These are phyloP conservation scores for Ogataea philodendri DNA, from an alignment of 805 yeast genomes.

Conservation along the genomic window DNA sequence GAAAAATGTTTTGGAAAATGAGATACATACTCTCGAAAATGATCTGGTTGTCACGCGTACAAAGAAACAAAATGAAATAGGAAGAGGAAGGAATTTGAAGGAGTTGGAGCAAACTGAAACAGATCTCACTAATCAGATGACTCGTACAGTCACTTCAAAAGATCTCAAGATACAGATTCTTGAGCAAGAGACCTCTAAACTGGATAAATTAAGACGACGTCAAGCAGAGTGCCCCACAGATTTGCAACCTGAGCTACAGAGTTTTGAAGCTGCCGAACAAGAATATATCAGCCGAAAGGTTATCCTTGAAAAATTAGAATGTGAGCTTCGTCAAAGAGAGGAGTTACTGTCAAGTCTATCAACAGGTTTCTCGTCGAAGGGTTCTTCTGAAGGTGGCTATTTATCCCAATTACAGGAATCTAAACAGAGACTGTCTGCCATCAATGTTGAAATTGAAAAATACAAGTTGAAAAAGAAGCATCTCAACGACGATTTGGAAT, in stretches of 20 bases:
- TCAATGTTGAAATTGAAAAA: slow-evolving; percentile 57
- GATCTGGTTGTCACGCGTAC: slow-evolving; percentile 56
- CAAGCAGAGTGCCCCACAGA: slow-evolving; percentile 22
- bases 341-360: slow-evolving; percentile 78
- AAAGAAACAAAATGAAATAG: slow-evolving; percentile 55
- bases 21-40: slow-evolving; percentile 55
- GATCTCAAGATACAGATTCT: slow-evolving; percentile 58
- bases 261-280: slow-evolving; percentile 41
- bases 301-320: slow-evolving; percentile 45
- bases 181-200: slow-evolving; percentile 49
- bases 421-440: slow-evolving; percentile 52
- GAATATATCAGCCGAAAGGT: slow-evolving; percentile 45
- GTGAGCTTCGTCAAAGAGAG: slow-evolving; percentile 56
- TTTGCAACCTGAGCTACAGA: slow-evolving; percentile 27
- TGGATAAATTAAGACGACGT: slow-evolving; percentile 20
- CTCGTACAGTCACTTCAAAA: slow-evolving; percentile 63
- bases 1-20: slow-evolving; percentile 48
- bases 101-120: slow-evolving; percentile 59
- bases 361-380: slow-evolving; percentile 87
- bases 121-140: slow-evolving; percentile 56
- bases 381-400: slow-evolving; percentile 75
- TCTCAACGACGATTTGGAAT: slow-evolving; percentile 47
- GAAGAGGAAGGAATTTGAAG: slow-evolving; percentile 58
- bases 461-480: slow-evolving; percentile 57
- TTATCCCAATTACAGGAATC: slow-evolving; percentile 64